Evolutionary conservation across 2,329 filamentous ascomycete genomes (phyloP).

Genomic region (Alternaria triticimaculans): DNA sequence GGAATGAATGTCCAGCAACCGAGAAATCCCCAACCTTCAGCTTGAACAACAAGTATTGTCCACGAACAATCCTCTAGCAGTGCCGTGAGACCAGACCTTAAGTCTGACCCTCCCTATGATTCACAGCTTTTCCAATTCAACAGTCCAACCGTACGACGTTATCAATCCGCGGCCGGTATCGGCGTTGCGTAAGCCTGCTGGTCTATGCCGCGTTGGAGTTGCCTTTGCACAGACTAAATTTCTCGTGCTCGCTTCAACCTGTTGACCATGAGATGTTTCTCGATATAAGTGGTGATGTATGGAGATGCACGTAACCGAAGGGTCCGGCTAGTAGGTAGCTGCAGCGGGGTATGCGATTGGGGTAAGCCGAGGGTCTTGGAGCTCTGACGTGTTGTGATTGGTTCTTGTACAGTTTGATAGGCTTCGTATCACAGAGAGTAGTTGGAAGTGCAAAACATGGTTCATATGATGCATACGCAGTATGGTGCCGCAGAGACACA

Average conservation of each 20-base stretch:
- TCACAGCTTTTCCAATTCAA: neutral
- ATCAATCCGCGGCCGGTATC: slow-evolving; percentile 22
- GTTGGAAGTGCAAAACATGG: neutral
- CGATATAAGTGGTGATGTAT: too few relatives aligned
- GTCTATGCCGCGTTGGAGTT: neutral
- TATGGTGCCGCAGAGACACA: neutral
- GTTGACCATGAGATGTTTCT: neutral
- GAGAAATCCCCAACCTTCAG: neutral
- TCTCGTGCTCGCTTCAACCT: neutral
- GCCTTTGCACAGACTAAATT: neutral
- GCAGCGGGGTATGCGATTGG: neutral
- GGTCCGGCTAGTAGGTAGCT: neutral
- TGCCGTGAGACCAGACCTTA: neutral
- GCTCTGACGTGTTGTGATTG: neutral
- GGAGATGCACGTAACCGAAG: neutral
- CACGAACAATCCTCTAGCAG: neutral
- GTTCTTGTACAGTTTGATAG: neutral
- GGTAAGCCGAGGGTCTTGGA: slow-evolving; percentile 2
- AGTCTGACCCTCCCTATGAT: neutral
- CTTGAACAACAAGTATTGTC: neutral
- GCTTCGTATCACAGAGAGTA: too few relatives aligned
- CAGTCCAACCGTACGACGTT: neutral
- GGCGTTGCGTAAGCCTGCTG: neutral
- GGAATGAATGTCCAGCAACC: neutral
- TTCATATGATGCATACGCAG: neutral